Base-by-base conservation (phyloP, 768 basidiomycete genomes). In the Gloeophyllum trabeum region DNA sequence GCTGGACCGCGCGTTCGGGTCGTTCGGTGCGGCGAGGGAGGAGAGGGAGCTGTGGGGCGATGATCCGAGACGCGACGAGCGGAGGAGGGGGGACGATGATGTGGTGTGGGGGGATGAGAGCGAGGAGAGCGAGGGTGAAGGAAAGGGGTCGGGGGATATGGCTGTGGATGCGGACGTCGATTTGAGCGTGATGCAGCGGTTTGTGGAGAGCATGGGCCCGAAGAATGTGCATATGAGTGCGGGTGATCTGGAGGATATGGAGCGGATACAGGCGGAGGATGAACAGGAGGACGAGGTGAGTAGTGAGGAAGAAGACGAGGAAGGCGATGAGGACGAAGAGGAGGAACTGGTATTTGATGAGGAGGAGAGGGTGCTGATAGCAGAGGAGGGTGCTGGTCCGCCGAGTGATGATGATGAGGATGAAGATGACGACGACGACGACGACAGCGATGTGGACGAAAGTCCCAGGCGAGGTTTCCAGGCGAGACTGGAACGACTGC, bases 51-150 rank as follows among this genome's bases (percentile, higher is more conserved):
- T 55, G 14, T 59, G 53, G 7, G 52, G 57, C 26, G 49, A 43
- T 3, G 63, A 70, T 51, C 59, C 66, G 3, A 61, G 63, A 42
- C 60, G 64, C 57, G 61, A 64, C n/a, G 68, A 77, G 48, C 61
- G 74, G 55, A 67, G 81, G 40, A 59, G 64, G 35, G 79, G 68
- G 0, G 81, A 81, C 53, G 80, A 78, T 22, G 85, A 86, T 52
- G 45, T 85, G 10, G 75, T 82, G 34, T 82, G 77, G 76, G 79
- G 76, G 1, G 71, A 68, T n/a, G 54, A 47, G 13, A 41, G 35
- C 20, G 41, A 46, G 36, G 62, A 55, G 3, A 65, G 62, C 12
- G 66, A 60, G 6, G 65, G 52, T 5, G 64, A 57, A 26, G 63
- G 52, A 36, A 49, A 58, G 3, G 65, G 63, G n/a, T 59, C 58